Evolutionary conservation across 2,329 filamentous ascomycete species (phyloP).

Genomic region (Fusarium dimerum): DNA sequence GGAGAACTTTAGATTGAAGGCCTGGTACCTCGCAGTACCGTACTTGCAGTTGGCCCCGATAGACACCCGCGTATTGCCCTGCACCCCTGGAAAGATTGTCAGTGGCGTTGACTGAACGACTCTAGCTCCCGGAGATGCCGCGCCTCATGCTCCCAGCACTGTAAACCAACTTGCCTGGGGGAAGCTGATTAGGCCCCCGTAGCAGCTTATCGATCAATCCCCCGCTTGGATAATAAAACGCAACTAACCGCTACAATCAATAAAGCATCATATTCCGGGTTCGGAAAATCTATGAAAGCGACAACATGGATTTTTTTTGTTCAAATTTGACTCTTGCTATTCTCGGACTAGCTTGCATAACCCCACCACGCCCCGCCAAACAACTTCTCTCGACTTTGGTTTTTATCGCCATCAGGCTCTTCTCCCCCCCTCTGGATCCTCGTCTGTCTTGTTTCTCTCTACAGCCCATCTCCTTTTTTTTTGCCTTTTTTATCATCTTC

Average conservation of each 20-base stretch:
- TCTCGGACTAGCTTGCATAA: slow-evolving; percentile 6
- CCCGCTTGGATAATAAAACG: neutral
- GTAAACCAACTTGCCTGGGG: neutral
- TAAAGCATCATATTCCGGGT: neutral
- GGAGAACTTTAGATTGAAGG: neutral
- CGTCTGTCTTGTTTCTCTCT: slow-evolving; percentile 11
- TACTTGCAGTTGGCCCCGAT: too few species aligned
- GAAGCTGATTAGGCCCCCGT: neutral
- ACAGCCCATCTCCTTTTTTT: slow-evolving; percentile 19
- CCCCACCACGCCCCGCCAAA: slow-evolving; percentile 28
- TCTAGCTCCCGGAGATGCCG: neutral
- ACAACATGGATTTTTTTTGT: slow-evolving; percentile 5
- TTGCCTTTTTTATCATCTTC: slow-evolving; percentile 16
- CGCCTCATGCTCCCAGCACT: neutral
- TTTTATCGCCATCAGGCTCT: slow-evolving; percentile 30
- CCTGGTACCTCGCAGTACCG: too few species aligned
- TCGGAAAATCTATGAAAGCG: slow-evolving; percentile 10
- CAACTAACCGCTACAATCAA: neutral
- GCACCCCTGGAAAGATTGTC: neutral
- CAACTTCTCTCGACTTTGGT: slow-evolving; percentile 22
- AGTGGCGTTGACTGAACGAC: neutral
- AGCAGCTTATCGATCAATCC: slow-evolving; percentile 4
- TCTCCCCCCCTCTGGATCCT: slow-evolving; percentile 12
- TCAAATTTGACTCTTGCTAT: slow-evolving; percentile 1
- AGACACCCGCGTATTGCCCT: neutral